These are phyloP conservation scores for Paxillus ammoniavirescens DNA, from an alignment of 768 basidiomycete genomes.

Conservation along the genomic window DNA sequence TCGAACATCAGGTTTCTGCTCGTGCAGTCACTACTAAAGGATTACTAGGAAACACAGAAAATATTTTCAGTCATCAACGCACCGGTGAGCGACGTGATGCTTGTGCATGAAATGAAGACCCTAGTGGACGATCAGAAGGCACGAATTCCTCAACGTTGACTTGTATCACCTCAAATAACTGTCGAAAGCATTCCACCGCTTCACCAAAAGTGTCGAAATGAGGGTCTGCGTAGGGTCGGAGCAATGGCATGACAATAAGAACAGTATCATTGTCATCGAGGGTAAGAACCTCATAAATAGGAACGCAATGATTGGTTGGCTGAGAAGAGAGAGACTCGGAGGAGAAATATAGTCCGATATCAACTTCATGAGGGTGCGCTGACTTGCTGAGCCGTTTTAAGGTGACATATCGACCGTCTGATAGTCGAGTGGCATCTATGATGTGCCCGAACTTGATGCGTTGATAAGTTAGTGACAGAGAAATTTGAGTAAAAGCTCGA, in stretches of 20 bases:
- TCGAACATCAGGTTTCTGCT: no score
- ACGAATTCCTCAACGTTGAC: background rate
- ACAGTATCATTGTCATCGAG: conserved; percentile 5
- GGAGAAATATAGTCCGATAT: conserved; percentile 24
- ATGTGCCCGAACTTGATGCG: no score
- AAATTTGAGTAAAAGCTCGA: no score
- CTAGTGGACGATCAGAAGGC: conserved; percentile 11
- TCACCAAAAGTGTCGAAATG: conserved; percentile 23
- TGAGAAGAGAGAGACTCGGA: background rate
- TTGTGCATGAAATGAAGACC: conserved; percentile 39
- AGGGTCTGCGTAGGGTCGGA: conserved; percentile 16
- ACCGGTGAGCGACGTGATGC: conserved; percentile 34
- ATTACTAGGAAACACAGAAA: no score
- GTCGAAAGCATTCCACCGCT: conserved; percentile 21
- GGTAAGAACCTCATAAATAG: conserved; percentile 16
- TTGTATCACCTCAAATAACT: conserved; percentile 22
- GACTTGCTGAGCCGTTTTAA: conserved; percentile 25
- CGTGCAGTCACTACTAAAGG: no score
- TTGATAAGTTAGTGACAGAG: no score
- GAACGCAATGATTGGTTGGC: conserved; percentile 27
- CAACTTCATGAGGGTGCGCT: conserved; percentile 18
- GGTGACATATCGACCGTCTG: conserved; percentile 25
- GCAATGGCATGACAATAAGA: conserved; percentile 25
- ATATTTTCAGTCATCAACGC: background rate
- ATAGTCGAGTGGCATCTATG: conserved; percentile 30